Conservation (phyloP, 495 filamentous ascomycete species). For the Hypomontagnella submonticulosa region DNA sequence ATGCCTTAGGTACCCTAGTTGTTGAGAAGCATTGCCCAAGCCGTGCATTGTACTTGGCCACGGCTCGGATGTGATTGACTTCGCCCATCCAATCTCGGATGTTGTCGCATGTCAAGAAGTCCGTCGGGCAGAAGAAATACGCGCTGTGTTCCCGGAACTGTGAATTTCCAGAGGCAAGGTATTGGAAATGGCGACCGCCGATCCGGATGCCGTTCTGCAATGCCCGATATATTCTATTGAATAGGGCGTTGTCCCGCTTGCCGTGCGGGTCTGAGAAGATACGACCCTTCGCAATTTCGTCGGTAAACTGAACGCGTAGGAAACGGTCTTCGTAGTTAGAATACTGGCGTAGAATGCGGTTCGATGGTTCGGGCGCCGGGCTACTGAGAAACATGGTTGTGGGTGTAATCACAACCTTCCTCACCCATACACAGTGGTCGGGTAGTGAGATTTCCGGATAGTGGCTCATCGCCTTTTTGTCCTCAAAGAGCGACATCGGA, state of each 20-base stretch:
- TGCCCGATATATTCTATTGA: constrained; percentile 75
- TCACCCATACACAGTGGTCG: constrained; percentile 75
- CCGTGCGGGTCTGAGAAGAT: constrained; percentile 59
- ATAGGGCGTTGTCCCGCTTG: constrained; percentile 73
- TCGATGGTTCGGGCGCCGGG: constrained; percentile 85
- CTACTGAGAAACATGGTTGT: constrained; percentile 81
- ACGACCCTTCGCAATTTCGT: constrained; percentile 70
- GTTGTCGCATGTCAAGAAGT: constrained; percentile 69
- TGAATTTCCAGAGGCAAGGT: constrained; percentile 94
- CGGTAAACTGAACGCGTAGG: constrained; percentile 89
- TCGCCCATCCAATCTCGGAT: constrained; percentile 95
- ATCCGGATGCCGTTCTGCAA: constrained; percentile 83
- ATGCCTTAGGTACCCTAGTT: constrained; percentile 68
- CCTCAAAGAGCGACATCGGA: constrained; percentile 79
- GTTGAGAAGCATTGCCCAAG: constrained; percentile 97
- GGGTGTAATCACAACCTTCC: constrained; percentile 83
- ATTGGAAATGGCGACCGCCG: constrained; percentile 83
- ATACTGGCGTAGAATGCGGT: constrained; percentile 83
- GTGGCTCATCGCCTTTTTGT: constrained; percentile 57
- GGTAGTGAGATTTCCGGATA: constrained; percentile 67
- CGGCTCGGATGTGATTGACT: constrained; percentile 77
- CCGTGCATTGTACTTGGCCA: constrained; percentile 88
- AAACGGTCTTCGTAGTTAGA: constrained; percentile 78
- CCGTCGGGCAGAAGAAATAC: constrained; percentile 82
- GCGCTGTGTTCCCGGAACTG: constrained; percentile 93